Percentiles rank a stretch among this genome's conserved stretches.
Conservation (phyloP, 2,329 filamentous ascomycete genomes). For the Falciphora oryzae region DNA sequence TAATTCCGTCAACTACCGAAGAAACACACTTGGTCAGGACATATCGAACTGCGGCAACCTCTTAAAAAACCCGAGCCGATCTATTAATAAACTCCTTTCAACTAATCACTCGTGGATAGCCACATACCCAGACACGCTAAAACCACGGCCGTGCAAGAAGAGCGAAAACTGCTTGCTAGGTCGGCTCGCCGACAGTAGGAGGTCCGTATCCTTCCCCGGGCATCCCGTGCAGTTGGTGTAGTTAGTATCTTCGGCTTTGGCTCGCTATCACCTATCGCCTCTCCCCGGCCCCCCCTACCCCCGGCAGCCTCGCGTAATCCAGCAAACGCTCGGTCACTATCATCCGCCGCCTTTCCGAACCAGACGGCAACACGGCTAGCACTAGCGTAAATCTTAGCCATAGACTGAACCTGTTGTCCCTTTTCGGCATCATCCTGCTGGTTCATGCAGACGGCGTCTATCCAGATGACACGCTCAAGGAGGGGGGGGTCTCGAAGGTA, state of each 20-base stretch:
- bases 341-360: neutral
- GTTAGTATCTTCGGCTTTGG: no score
- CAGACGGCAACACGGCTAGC: neutral
- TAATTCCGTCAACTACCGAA: neutral
- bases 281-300: no score
- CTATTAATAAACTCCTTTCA: neutral
- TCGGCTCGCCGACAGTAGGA: no score
- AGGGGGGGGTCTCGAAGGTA: neutral
- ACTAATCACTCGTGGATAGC: no score
- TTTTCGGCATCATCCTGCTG: neutral
- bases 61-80: neutral
- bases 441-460: slow-evolving; percentile 6
- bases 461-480: neutral
- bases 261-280: no score
- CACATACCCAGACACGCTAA: neutral
- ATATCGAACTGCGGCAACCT: neutral
- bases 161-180: no score
- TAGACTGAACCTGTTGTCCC: neutral
- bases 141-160: no score
- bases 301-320: no score
- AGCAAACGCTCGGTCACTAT: no score
- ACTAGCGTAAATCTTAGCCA: neutral
- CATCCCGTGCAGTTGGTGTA: no score
- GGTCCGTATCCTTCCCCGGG: no score
- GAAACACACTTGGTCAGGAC: neutral